phyloP scores from a whole-genome alignment of 306 rosid genomes.

The Cucumis cinereus region DNA sequence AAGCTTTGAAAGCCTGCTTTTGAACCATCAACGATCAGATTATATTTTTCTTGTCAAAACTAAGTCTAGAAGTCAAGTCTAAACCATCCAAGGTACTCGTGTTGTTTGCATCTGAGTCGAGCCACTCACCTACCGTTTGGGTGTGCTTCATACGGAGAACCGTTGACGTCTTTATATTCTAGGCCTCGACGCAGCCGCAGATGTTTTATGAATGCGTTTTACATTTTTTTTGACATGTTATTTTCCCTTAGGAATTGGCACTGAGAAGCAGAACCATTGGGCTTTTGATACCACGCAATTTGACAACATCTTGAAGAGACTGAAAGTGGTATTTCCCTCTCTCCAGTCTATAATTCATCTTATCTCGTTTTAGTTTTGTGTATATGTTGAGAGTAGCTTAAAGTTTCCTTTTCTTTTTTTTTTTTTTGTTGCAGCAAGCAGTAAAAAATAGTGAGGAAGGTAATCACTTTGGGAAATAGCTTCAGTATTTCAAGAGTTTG shows the following conservation, averaged over 20 bases:
- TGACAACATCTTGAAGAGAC: conserved; percentile 75
- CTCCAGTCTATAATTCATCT: not conserved
- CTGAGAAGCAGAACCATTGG: conserved; percentile 88
- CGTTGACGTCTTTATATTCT: not conserved
- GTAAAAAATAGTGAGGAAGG: conserved; percentile 39
- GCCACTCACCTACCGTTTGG: not conserved
- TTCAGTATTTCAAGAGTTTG: not conserved
- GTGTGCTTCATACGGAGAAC: not conserved
- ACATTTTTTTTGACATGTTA: not conserved
- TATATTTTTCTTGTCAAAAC: not conserved
- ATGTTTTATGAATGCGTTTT: not conserved
- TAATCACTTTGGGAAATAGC: conserved; percentile 7
- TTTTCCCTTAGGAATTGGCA: conserved; percentile 46
- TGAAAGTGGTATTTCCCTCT: conserved; percentile 61
- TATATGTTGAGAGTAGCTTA: not conserved
- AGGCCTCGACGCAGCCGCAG: not conserved
- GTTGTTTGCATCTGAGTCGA: not conserved
- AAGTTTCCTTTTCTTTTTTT: not conserved
- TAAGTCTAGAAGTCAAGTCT: not conserved
- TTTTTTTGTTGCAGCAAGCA: conserved; percentile 40
- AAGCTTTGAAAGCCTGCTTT: not conserved
- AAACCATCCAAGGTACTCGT: not conserved
- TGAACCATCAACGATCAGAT: not conserved
- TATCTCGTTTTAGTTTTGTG: not conserved
- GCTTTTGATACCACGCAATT: conserved; percentile 88